phyloP scores from a whole-genome alignment of 2,329 filamentous ascomycete genomes.

The Tolypocladium amazonense region DNA sequence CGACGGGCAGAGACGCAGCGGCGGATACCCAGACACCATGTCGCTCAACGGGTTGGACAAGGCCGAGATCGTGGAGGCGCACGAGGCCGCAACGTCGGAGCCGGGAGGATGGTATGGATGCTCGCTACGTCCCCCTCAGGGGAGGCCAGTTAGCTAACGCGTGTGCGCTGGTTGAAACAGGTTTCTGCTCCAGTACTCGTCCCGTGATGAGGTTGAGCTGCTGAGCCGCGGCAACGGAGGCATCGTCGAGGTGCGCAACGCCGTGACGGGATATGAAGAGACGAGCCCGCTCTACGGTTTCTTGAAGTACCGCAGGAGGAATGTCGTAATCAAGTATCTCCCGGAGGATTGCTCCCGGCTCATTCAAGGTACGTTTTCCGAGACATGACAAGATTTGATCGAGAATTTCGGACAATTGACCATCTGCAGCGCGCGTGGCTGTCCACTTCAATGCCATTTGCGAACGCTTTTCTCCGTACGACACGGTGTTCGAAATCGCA shows the following conservation, averaged over 20 bases:
- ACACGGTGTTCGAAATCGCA: slow-evolving; percentile 70
- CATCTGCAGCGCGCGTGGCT: slow-evolving; percentile 65
- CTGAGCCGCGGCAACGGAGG: slow-evolving; percentile 69
- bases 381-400: not conserved
- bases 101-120: slow-evolving; percentile 80
- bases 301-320: slow-evolving; percentile 78
- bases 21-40: slow-evolving; percentile 43
- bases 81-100: slow-evolving; percentile 69
- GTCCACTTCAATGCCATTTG: slow-evolving; percentile 59
- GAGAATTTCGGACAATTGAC: too few relatives aligned
- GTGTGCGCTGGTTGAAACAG: slow-evolving; percentile 33
- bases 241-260: slow-evolving; percentile 70
- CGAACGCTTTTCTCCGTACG: slow-evolving; percentile 72
- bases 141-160: slow-evolving; percentile 7
- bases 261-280: slow-evolving; percentile 70
- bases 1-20: slow-evolving; percentile 1
- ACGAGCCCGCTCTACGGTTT: slow-evolving; percentile 86
- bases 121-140: not conserved
- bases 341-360: slow-evolving; percentile 85
- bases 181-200: slow-evolving; percentile 88
- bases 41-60: slow-evolving; percentile 93
- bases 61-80: slow-evolving; percentile 69
- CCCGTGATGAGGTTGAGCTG: slow-evolving; percentile 78
- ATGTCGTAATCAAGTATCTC: slow-evolving; percentile 85
- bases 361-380: slow-evolving; percentile 63